Evolutionary conservation across 2,329 filamentous ascomycete genomes (phyloP).

Genomic region (Chrysoporthe cubensis): DNA sequence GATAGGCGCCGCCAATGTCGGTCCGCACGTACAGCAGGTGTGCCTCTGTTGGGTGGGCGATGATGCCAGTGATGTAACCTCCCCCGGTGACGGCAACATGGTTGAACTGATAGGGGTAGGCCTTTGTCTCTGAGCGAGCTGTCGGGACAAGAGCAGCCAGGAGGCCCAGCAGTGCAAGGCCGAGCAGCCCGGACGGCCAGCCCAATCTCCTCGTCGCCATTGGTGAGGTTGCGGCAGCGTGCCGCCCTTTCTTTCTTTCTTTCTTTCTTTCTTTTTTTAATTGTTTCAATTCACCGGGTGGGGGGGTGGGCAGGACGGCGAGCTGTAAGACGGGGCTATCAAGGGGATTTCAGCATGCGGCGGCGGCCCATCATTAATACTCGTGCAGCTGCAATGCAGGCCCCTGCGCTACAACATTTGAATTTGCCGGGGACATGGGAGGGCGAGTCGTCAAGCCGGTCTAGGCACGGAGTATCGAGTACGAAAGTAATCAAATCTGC

Average conservation of each 20-base stretch:
- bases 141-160: not conserved
- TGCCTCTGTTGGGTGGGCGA: constrained; percentile 12
- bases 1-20: constrained; percentile 16
- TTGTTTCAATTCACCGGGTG: not conserved
- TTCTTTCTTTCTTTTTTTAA: no score
- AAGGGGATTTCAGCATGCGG: not conserved
- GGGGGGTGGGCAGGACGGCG: no score
- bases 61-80: constrained; percentile 17
- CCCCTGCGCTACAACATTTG: not conserved
- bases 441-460: not conserved
- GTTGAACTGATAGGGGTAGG: constrained; percentile 18
- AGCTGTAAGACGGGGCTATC: not conserved
- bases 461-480: not conserved
- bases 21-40: constrained; percentile 17
- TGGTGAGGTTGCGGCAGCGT: not conserved
- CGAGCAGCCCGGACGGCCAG: not conserved
- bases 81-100: constrained; percentile 19
- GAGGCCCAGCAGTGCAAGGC: not conserved
- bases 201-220: not conserved
- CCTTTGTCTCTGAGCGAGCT: constrained; percentile 1
- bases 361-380: not conserved
- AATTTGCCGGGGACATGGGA: not conserved
- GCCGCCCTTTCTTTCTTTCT: not conserved
- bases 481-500: not conserved
- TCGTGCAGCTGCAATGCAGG: not conserved